Evolutionary conservation across 2,329 filamentous ascomycete genomes (phyloP).

Genomic region (Hypoxylon sp.): DNA sequence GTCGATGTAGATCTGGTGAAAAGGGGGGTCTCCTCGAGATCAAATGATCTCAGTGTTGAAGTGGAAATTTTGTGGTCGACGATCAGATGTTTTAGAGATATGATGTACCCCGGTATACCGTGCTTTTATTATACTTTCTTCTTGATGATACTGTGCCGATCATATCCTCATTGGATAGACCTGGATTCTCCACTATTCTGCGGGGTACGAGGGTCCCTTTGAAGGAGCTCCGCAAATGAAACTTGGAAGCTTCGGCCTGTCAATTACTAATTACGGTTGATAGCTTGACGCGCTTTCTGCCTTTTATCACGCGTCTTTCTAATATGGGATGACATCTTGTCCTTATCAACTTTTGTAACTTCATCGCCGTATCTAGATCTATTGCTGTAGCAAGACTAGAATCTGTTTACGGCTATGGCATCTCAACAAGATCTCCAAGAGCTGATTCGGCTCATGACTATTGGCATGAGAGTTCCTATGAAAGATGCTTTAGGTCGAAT

Average conservation of each 20-base stretch:
- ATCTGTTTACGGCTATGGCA: constrained; percentile 59
- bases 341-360: background rate
- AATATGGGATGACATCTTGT: background rate
- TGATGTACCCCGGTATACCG: constrained; percentile 13
- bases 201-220: constrained; percentile 19
- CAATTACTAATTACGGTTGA: constrained; percentile 25
- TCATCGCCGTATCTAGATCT: background rate
- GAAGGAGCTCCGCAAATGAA: constrained; percentile 1
- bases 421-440: constrained; percentile 73
- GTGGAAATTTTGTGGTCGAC: constrained; percentile 33
- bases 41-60: constrained; percentile 30
- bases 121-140: background rate
- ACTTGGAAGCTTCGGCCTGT: constrained; percentile 16
- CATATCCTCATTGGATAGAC: background rate
- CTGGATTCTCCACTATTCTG: constrained; percentile 36
- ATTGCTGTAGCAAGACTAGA: background rate
- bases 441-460: constrained; percentile 72
- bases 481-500: constrained; percentile 72
- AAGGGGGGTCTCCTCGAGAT: constrained; percentile 23
- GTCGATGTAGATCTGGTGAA: constrained; percentile 34
- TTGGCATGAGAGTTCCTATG: constrained; percentile 69
- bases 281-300: constrained; percentile 38
- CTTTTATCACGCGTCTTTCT: constrained; percentile 28
- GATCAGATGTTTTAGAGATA: constrained; percentile 32
- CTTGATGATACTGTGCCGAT: background rate